Percentiles rank a stretch among this genome's conserved stretches.
Conservation (phyloP, 2,329 filamentous ascomycete genomes). For the Clonostachys byssicola region DNA sequence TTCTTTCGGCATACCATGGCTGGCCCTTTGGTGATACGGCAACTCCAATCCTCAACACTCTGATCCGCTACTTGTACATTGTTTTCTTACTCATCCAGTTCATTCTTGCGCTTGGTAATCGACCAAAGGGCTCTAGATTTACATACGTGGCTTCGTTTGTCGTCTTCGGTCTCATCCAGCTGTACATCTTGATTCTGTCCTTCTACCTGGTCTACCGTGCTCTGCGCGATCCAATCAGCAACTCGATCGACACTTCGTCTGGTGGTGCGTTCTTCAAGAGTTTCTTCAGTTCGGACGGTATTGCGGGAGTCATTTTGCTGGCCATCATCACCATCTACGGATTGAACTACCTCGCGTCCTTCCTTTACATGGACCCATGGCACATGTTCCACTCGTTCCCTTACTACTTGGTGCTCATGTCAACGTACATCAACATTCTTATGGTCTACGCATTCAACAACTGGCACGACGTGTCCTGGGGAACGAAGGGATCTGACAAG, state of each 20-base stretch:
- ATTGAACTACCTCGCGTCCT: constrained; percentile 88
- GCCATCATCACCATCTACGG: constrained; percentile 85
- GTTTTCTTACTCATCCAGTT: constrained; percentile 85
- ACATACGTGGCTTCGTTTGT: constrained; percentile 82
- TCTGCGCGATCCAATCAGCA: constrained; percentile 49
- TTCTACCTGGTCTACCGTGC: constrained; percentile 78
- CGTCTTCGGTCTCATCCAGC: constrained; percentile 77
- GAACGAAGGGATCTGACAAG: constrained; percentile 94
- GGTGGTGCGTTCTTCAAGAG: constrained; percentile 64
- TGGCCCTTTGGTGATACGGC: constrained; percentile 83
- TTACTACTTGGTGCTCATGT: constrained; percentile 81
- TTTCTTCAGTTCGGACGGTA: constrained; percentile 69
- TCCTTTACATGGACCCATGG: constrained; percentile 93
- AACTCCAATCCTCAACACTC: constrained; percentile 80
- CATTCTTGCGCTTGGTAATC: constrained; percentile 86
- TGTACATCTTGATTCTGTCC: constrained; percentile 79
- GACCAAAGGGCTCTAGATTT: constrained; percentile 85
- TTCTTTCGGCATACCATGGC: constrained; percentile 45
- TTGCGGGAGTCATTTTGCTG: constrained; percentile 80
- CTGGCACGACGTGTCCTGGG: constrained; percentile 97
- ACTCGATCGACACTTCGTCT: constrained; percentile 55
- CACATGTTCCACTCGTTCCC: constrained; percentile 97
- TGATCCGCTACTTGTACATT: constrained; percentile 82
- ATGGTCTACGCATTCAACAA: constrained; percentile 97
- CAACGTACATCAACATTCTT: constrained; percentile 92